phyloP scores from a whole-genome alignment of 805 yeast species.

The Wickerhamiella musiphila region DNA sequence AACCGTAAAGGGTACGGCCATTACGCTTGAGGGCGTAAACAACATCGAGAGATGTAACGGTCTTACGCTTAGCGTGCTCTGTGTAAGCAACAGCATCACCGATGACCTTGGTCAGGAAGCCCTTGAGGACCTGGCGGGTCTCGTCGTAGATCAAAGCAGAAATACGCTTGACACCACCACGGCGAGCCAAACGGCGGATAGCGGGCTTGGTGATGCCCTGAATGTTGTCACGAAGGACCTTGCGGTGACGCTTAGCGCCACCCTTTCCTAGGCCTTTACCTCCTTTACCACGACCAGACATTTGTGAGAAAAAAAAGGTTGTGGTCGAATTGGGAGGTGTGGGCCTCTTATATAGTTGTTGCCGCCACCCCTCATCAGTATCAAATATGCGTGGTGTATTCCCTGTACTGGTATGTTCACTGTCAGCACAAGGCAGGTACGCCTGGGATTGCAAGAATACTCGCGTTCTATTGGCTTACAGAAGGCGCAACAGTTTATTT shows the following conservation, averaged over 20 bases:
- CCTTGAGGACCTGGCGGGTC: constrained; percentile 90
- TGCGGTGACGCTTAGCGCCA: constrained; percentile 99
- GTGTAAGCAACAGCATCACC: constrained; percentile 99
- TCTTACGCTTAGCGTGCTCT: constrained; percentile 99
- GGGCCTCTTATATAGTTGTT: too few relatives aligned
- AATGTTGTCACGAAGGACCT: constrained; percentile 97
- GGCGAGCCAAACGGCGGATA: constrained; percentile 98
- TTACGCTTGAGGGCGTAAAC: constrained; percentile 99
- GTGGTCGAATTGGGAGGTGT: too few relatives aligned
- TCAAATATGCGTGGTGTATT: too few relatives aligned
- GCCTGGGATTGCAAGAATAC: not conserved
- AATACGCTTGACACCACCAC: constrained; percentile 99
- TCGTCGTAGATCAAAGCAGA: constrained; percentile 98
- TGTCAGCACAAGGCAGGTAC: too few relatives aligned
- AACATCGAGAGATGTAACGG: constrained; percentile 96
- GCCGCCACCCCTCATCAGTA: too few relatives aligned
- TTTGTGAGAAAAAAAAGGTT: too few relatives aligned
- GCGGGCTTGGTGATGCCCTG: constrained; percentile 99
- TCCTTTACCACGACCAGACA: constrained; percentile 99
- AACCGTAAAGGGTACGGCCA: constrained; percentile 99
- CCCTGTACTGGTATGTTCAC: too few relatives aligned
- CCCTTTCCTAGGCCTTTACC: constrained; percentile 99
- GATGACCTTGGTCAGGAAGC: constrained; percentile 91
- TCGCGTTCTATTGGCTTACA: not conserved
- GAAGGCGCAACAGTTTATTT: not conserved